Evolutionary conservation across 495 filamentous ascomycete species (phyloP), one percentile per base, ranked within the genome.

Genomic region (Ascodesmis nigricans): DNA sequence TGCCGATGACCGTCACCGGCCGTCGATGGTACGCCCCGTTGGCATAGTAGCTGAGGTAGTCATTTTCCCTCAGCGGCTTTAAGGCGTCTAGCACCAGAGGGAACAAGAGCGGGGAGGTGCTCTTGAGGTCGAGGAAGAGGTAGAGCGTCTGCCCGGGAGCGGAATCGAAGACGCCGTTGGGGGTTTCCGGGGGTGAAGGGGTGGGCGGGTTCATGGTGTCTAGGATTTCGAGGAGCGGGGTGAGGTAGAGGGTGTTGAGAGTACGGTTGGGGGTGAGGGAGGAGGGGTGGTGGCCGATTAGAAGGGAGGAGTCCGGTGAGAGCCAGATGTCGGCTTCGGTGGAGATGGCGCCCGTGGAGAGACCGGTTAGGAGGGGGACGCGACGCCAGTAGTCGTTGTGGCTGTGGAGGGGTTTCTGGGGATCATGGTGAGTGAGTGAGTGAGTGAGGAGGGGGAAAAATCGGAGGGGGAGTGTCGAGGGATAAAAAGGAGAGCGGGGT

Each of bases 371-470:
- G 0, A 78, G 56, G 0, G 83, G 83, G 2, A 79, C 64, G 7
- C 61, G 63, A 4, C 80, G 73, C 72, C 71, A 91, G 55, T 91
- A 91, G 57, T 92, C 82, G 49, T 92, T 92, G 54, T 92, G 82
- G 0, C 78, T 84, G 53, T 77, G 67, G 31, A 50, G 13, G 2
- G 27, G 39, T 34, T 47, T 50, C 47, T 50, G n/a, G n/a, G n/a
- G n/a, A n/a, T n/a, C n/a, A n/a, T n/a, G n/a, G n/a, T n/a, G n/a
- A n/a, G n/a, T n/a, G n/a, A n/a, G n/a, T n/a, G n/a, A n/a, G n/a
- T n/a, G n/a, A n/a, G n/a, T n/a, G n/a, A n/a, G n/a, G n/a, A n/a
- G 29, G 13, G 5, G 29, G 29, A 4, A 18, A 21, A 31, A 31
- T 5, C 4, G 21, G 29, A 14, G 5, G 6, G 0, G 10, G n/a